Evolutionary conservation across 805 yeast genomes (phyloP).

Genomic region (Spathaspora passalidarum): DNA sequence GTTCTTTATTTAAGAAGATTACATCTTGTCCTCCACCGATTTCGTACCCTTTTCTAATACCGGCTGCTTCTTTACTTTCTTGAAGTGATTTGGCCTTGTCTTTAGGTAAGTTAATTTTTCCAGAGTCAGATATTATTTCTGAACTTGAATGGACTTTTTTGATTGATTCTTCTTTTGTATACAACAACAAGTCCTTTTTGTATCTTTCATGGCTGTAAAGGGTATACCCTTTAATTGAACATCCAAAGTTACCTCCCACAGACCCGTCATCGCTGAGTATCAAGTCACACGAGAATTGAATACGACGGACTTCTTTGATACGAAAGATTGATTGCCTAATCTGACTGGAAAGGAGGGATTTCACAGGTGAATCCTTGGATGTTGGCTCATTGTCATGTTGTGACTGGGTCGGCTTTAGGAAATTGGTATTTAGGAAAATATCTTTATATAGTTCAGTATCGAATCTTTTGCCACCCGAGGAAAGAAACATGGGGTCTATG

Average conservation of each 20-base stretch:
- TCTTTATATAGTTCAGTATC: conserved; percentile 49
- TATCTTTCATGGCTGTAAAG: conserved; percentile 55
- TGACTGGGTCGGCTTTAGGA: conserved; percentile 20
- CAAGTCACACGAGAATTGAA: conserved; percentile 60
- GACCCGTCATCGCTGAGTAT: conserved; percentile 48
- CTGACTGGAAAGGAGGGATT: conserved; percentile 11
- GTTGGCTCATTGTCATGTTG: conserved; percentile 14
- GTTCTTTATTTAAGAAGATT: conserved; percentile 23
- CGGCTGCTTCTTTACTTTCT: conserved; percentile 32
- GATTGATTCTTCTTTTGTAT: conserved; percentile 21
- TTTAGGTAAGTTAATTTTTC: conserved; percentile 47
- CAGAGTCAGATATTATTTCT: conserved; percentile 31
- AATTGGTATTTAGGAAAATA: conserved; percentile 50
- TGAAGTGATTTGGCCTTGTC: conserved; percentile 20
- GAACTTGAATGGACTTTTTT: conserved; percentile 51
- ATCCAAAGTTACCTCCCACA: conserved; percentile 38
- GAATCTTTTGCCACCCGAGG: conserved; percentile 15
- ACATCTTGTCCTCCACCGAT: conserved; percentile 20
- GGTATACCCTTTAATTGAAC: conserved; percentile 72
- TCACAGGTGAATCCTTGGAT: conserved; percentile 13
- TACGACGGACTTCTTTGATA: conserved; percentile 59
- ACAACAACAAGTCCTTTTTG: conserved; percentile 22
- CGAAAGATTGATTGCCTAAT: conserved; percentile 36
- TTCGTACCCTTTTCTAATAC: conserved; percentile 31
- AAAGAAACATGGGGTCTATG: conserved; percentile 60